A percentile compares a stretch with the other conserved stretches of the same genome.
Evolutionary conservation across 2,329 filamentous ascomycete species (phyloP).

Genomic region (Fusarium agapanthi): DNA sequence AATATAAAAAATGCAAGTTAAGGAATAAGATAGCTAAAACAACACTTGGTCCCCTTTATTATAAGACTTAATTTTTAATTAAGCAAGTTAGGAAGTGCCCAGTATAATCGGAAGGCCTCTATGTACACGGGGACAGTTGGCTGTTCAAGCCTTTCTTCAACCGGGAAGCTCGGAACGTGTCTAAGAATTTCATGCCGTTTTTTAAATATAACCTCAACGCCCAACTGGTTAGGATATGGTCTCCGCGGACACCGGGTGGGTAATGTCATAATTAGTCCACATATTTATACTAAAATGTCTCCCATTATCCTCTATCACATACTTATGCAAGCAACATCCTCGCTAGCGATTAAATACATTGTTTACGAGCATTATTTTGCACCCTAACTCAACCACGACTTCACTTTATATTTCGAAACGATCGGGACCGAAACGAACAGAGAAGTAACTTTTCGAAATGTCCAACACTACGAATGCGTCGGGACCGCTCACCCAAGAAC

Average conservation of each 20-base stretch:
- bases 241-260: neutral
- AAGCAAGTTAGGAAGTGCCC: accelerated
- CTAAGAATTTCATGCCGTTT: neutral
- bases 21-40: too few relatives aligned
- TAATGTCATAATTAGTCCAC: neutral
- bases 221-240: neutral
- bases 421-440: accelerated
- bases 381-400: accelerated
- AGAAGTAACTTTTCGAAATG: neutral
- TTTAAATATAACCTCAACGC: neutral
- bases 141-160: accelerated
- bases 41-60: too few relatives aligned
- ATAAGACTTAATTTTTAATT: too few relatives aligned
- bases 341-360: neutral
- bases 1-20: too few relatives aligned
- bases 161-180: neutral
- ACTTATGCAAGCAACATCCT: neutral
- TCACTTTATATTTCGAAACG: accelerated
- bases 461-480: neutral
- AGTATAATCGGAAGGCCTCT: accelerated
- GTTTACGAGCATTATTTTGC: accelerated
- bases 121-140: accelerated
- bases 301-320: too few relatives aligned
- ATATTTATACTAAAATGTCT: neutral
- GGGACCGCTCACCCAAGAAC: neutral